Percentiles rank a stretch among this genome's conserved stretches.
Evolutionary conservation across 129 eudicot species (phyloP).

Genomic region (Mikania micrantha): DNA sequence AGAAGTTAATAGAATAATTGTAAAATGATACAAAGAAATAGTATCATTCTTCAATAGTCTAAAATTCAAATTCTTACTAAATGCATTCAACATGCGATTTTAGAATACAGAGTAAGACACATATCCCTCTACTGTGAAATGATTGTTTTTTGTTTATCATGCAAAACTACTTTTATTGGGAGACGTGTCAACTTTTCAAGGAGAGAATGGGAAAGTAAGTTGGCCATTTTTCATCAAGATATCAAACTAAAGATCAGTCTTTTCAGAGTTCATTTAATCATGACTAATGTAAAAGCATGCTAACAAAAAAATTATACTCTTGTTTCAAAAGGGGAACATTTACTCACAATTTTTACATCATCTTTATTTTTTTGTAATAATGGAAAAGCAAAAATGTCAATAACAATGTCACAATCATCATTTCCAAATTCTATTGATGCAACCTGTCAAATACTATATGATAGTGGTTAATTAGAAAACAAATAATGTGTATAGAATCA

Average conservation of each 20-base stretch:
- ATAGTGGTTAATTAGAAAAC: no score
- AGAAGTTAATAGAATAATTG: not conserved
- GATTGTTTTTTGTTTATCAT: not conserved
- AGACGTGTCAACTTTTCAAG: constrained; percentile 1
- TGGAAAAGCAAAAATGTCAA: no score
- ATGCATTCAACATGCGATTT: not conserved
- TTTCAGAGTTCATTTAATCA: not conserved
- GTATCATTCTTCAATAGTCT: not conserved
- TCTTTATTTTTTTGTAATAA: no score
- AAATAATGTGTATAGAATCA: no score
- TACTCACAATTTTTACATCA: not conserved
- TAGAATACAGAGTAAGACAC: not conserved
- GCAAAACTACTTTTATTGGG: not conserved
- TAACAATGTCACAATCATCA: no score
- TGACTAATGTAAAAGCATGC: not conserved
- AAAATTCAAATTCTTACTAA: not conserved
- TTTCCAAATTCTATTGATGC: no score
- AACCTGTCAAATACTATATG: no score
- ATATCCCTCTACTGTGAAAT: not conserved
- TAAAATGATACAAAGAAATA: not conserved
- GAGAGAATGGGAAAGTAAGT: not conserved
- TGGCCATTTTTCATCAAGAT: no score
- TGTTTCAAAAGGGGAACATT: not conserved
- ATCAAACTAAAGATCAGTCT: not conserved
- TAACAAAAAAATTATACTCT: not conserved